Evolutionary conservation across 495 filamentous ascomycete species (phyloP), one percentile per base, ranked within the genome.

Genomic region (Neurospora sp.): DNA sequence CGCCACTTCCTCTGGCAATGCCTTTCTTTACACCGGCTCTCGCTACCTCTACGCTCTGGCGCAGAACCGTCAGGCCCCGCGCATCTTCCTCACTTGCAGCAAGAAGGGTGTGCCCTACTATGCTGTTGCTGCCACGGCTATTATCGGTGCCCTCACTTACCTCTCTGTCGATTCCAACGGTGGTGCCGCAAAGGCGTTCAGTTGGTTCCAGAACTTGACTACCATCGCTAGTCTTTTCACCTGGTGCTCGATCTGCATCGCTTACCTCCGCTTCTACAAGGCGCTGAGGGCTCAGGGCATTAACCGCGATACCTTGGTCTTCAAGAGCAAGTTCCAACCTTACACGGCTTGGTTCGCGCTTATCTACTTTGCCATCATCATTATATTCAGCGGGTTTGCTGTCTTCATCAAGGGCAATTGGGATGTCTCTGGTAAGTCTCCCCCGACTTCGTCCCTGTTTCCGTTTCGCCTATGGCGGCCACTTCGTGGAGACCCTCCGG

Each of bases 11-110:
- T 87, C 89, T 7, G 90, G 86, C 42, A 93, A 93, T 74, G 88
- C 89, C 2, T 89, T 89, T 79, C 82, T 94, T 45, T 93, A 91
- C 82, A 89, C 88, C 73, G 89, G 88, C 10, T 89, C 87, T 3
- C 87, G 91, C 10, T 90, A 87, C 73, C 82, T 93, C 4, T 89
- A 90, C 74, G 86, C 87, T 12, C 83, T 90, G 38, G 89, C 89
- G 0, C 44, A 77, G 40, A 77, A 87, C 41, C 84, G 89, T 8
- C 85, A 87, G 37, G 90, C 90, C 0, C 90, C 90, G 0, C 79
- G 76, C 8, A 75, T 90, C 74, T 83, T 92, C 65, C 27, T 73
- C 20, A 82, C 77, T 68, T 88, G 85, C 73, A 85, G 83, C 61
- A 84, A 82, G 73, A 74, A 76, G 39, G 89, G 89, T 20, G 86